Evolutionary conservation across 2,329 filamentous ascomycete species (phyloP), one percentile per base, ranked within the genome.

Genomic region (Aspergillus proliferans): DNA sequence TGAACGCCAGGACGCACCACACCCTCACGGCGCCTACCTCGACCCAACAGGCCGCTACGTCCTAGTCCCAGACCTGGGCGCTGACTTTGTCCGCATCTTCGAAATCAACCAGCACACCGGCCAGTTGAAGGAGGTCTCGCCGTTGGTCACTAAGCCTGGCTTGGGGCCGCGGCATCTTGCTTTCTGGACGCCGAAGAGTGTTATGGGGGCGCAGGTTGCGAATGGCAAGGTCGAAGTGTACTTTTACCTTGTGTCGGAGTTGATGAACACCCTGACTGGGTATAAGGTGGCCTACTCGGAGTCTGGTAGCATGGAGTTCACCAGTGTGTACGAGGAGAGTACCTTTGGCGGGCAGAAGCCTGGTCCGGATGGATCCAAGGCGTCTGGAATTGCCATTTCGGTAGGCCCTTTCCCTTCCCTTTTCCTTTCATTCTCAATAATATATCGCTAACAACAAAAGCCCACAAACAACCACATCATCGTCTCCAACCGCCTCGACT

Each of bases 11-110:
- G 74, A 81, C 49, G 72, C 70, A 4, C 70, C 79, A 5, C 79
- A 82, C 55, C 79, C 78, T 6, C 79, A 82, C 63, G 71, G 76
- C 15, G 72, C 72, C 4, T 71, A 77, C 3, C 33, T 57, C 18
- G 56, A 58, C 41, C 56, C 56, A 4, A 55, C 63, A 70, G 9
- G 78, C 77, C 52, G 76, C 73, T 81, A 72, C 58, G 57, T 81
- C 19, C 61, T 82, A 1, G 69, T 73, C 6, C 72, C 77, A 1
- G 79, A 82, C 53, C 71, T 82, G 2, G 79, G 79, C 30, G 75
- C 77, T 4, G 79, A 82, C 56, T 58, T 77, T 19, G 68, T 81
- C 47, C 78, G 77, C 49, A 72, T 81, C 56, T 79, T 78, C 67
- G 67, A 67, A 59, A 76, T 81, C 56, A 67, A 77, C 54, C 55